Evolutionary conservation across 129 eudicot species (phyloP).

Genomic region (Pittosporum tobira): DNA sequence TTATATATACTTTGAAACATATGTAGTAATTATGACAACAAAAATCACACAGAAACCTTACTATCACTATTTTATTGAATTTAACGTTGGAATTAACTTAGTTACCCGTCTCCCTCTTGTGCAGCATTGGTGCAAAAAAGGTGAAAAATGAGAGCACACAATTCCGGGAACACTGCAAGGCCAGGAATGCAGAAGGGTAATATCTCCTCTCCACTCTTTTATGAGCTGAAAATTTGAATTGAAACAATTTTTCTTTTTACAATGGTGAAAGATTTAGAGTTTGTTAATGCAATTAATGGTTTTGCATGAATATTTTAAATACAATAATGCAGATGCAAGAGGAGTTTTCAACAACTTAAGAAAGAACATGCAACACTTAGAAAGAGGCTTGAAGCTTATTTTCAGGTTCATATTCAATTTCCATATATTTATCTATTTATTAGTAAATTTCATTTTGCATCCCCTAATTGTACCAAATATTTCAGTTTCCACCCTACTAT

Average conservation of each 20-base stretch:
- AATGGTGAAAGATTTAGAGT: no score
- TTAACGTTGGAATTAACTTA: no score
- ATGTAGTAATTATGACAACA: no score
- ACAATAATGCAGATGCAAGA: conserved; percentile 58
- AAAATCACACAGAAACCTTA: no score
- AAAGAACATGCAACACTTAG: conserved; percentile 69
- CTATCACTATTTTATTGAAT: no score
- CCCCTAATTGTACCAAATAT: no score
- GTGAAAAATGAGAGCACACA: conserved; percentile 44
- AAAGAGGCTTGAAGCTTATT: conserved; percentile 80
- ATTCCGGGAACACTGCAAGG: conserved; percentile 53
- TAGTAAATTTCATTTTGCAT: no score
- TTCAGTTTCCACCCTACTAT: no score
- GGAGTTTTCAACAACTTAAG: conserved; percentile 72
- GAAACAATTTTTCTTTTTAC: no score
- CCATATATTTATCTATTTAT: neutral
- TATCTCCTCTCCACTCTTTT: neutral
- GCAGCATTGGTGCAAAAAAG: conserved; percentile 42
- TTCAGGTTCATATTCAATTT: conserved; percentile 45
- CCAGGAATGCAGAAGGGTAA: conserved; percentile 60
- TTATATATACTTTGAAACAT: no score
- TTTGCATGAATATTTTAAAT: conserved; percentile 2
- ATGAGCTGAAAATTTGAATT: neutral
- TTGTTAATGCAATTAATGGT: no score
- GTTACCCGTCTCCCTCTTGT: neutral